Percentiles rank a stretch among this genome's conserved stretches.
Conservation (phyloP, 441 rosid species). For the Gossypium schwendimanii region DNA sequence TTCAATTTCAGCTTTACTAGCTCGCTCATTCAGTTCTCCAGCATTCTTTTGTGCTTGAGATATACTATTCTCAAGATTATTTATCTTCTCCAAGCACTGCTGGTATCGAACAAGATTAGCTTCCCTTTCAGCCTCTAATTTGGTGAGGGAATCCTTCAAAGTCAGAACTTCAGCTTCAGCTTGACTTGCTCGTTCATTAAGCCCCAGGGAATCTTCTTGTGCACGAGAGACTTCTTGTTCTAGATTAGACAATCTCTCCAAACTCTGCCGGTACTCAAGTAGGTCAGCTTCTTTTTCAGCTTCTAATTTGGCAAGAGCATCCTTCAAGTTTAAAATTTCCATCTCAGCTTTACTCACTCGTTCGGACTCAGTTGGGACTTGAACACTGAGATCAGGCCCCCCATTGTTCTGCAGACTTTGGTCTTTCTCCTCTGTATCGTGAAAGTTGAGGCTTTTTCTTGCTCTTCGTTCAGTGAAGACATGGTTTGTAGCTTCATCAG, state of each 20-base stretch:
- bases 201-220: constrained; percentile 49
- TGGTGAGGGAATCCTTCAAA: constrained; percentile 51
- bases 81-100: constrained; percentile 65
- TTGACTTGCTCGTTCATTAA: constrained; percentile 51
- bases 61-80: constrained; percentile 45
- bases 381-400: constrained; percentile 30
- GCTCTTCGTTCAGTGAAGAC: constrained; percentile 40
- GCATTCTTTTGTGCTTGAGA: constrained; percentile 49
- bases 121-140: constrained; percentile 53
- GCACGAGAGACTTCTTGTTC: constrained; percentile 70
- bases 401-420: constrained; percentile 17
- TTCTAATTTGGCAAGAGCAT: constrained; percentile 68
- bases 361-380: constrained; percentile 46
- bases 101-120: constrained; percentile 53
- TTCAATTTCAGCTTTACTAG: constrained; percentile 52
- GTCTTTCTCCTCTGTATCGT: constrained; percentile 45
- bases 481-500: constrained; percentile 28
- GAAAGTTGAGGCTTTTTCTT: constrained; percentile 66
- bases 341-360: constrained; percentile 59
- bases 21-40: constrained; percentile 52
- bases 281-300: constrained; percentile 78
- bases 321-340: constrained; percentile 63
- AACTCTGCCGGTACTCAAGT: constrained; percentile 60
- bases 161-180: constrained; percentile 69
- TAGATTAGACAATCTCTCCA: constrained; percentile 58